Percentiles rank a stretch among this genome's conserved stretches.
Conservation (phyloP, 169 alveolate species). For the Cytauxzoon felis region DNA sequence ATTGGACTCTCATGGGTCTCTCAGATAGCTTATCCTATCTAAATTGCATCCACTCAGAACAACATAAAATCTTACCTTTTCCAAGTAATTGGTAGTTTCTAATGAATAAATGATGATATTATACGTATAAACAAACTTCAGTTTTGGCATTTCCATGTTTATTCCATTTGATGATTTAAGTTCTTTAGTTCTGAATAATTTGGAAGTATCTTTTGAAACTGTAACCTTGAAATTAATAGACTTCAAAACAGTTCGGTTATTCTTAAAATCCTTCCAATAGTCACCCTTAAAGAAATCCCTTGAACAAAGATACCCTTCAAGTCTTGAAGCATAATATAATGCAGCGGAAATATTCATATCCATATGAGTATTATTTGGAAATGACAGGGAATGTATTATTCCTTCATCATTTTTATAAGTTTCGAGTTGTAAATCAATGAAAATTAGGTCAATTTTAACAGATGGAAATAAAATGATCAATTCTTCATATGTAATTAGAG, state of each 20-base stretch:
- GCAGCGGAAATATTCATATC: conserved; percentile 72
- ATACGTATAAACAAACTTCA: too few species aligned
- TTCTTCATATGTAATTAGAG: conserved; percentile 64
- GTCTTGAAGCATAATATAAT: conserved; percentile 61
- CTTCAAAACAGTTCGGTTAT: conserved; percentile 9
- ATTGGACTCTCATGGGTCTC: too few species aligned
- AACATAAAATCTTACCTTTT: too few species aligned
- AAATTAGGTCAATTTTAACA: conserved; percentile 55
- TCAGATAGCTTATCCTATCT: too few species aligned
- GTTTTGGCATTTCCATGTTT: too few species aligned
- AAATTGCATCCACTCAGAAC: too few species aligned
- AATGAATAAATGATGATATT: too few species aligned
- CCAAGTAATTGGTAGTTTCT: too few species aligned
- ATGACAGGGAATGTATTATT: conserved; percentile 21
- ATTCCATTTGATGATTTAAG: not conserved
- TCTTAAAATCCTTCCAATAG: conserved; percentile 59
- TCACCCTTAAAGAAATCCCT: conserved; percentile 28
- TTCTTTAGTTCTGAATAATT: not conserved
- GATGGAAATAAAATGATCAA: conserved; percentile 49
- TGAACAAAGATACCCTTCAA: conserved; percentile 41
- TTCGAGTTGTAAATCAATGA: conserved; percentile 56
- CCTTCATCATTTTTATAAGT: conserved; percentile 57
- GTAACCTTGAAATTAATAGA: conserved; percentile 48
- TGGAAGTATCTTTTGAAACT: not conserved
- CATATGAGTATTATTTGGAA: conserved; percentile 70